Conservation (phyloP, 2,329 filamentous ascomycete genomes). For the Curvularia hawaiiensis region DNA sequence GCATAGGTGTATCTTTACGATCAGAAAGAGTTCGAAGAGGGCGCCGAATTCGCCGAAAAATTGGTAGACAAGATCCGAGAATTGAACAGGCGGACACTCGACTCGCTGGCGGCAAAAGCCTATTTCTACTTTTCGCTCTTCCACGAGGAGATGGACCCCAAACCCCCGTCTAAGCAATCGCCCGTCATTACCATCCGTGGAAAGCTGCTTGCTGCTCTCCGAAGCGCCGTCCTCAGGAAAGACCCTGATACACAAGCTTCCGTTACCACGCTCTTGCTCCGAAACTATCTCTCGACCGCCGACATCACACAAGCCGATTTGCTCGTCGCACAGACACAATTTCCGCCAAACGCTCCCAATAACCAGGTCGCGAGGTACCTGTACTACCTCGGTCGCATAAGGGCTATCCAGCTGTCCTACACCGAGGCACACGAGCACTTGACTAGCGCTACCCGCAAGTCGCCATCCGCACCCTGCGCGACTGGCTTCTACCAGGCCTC, state of each 20-base stretch:
- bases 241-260: slow-evolving; percentile 97
- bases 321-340: slow-evolving; percentile 92
- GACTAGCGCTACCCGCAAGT: slow-evolving; percentile 91
- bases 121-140: slow-evolving; percentile 99
- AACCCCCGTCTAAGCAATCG: slow-evolving; percentile 87
- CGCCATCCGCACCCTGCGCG: slow-evolving; percentile 85
- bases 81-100: slow-evolving; percentile 90
- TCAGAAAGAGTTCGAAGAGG: slow-evolving; percentile 77
- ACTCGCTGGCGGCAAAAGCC: slow-evolving; percentile 90
- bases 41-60: slow-evolving; percentile 81
- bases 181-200: slow-evolving; percentile 86
- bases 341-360: slow-evolving; percentile 92
- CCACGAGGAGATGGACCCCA: slow-evolving; percentile 85
- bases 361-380: slow-evolving; percentile 98
- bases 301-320: slow-evolving; percentile 97
- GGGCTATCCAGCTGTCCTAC: slow-evolving; percentile 94
- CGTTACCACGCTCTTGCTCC: slow-evolving; percentile 90
- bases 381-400: slow-evolving; percentile 96
- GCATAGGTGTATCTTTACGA: slow-evolving; percentile 86
- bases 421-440: slow-evolving; percentile 96
- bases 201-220: slow-evolving; percentile 81
- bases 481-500: slow-evolving; percentile 95
- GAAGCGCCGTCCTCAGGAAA: slow-evolving; percentile 95
- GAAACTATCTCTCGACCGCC: slow-evolving; percentile 94
- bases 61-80: slow-evolving; percentile 84